These are phyloP conservation scores for Xylaria nigripes DNA, from an alignment of 495 filamentous ascomycete species.

Conservation along the genomic window DNA sequence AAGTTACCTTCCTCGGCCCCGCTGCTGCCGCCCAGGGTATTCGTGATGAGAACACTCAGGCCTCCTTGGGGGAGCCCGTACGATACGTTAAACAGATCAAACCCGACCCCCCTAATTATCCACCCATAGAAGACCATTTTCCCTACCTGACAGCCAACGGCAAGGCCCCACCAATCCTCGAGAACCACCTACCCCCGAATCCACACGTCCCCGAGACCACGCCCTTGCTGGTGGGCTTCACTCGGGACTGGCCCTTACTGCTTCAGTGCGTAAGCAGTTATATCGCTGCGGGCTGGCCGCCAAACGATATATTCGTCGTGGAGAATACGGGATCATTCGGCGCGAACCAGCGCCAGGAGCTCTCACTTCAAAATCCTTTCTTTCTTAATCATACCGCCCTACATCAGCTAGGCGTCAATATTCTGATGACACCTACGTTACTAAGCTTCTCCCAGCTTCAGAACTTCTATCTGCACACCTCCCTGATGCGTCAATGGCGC, in stretches of 20 bases:
- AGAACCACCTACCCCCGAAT: constrained; percentile 31
- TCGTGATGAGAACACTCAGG: constrained; percentile 16
- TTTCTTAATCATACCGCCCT: constrained; percentile 51
- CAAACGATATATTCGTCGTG: constrained; percentile 50
- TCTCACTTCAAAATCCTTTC: constrained; percentile 54
- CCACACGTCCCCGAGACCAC: constrained; percentile 36
- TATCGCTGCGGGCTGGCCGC: constrained; percentile 53
- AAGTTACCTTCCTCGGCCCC: background rate
- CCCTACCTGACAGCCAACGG: constrained; percentile 17
- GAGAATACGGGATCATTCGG: constrained; percentile 56
- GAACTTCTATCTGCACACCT: constrained; percentile 46
- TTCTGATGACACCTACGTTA: constrained; percentile 49
- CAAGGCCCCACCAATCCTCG: constrained; percentile 19
- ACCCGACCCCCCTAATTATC: constrained; percentile 12
- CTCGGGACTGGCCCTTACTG: constrained; percentile 49
- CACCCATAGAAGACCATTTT: constrained; percentile 24
- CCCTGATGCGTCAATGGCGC: constrained; percentile 41
- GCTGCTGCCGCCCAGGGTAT: constrained; percentile 12
- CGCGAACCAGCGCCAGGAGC: constrained; percentile 37
- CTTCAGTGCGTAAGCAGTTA: constrained; percentile 52
- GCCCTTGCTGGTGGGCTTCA: constrained; percentile 53
- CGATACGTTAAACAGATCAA: constrained; percentile 24
- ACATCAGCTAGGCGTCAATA: constrained; percentile 44
- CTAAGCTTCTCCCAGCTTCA: constrained; percentile 55
- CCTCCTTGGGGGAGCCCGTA: constrained; percentile 7